phyloP scores from a whole-genome alignment of 2,329 filamentous ascomycete genomes.

The Chaetoscypha palmicola region DNA sequence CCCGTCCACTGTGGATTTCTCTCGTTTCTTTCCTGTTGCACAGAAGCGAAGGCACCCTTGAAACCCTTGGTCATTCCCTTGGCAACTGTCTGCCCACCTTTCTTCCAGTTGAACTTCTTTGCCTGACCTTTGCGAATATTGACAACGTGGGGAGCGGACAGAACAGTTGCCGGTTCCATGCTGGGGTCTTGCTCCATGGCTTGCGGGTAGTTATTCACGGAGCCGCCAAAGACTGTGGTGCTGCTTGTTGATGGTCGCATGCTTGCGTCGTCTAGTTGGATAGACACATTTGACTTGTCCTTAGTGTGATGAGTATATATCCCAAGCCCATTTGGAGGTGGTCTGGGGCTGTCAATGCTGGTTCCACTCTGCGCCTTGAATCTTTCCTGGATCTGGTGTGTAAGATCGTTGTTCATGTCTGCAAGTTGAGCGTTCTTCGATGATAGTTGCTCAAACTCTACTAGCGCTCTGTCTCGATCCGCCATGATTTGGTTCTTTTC shows the following conservation, averaged over 20 bases:
- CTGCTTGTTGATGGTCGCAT: conserved; percentile 37
- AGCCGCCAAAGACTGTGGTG: conserved; percentile 29
- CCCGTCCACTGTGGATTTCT: conserved; percentile 44
- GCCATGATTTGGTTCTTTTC: conserved; percentile 77
- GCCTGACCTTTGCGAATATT: conserved; percentile 85
- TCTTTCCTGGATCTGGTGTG: conserved; percentile 86
- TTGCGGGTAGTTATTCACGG: conserved; percentile 26
- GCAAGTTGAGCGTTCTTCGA: conserved; percentile 90
- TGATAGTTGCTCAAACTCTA: conserved; percentile 92
- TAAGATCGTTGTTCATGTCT: conserved; percentile 91
- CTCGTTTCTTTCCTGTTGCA: conserved; percentile 49
- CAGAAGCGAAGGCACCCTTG: conserved; percentile 69
- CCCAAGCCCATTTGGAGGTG: conserved; percentile 50
- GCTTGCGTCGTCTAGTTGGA: conserved; percentile 28
- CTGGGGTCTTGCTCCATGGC: conserved; percentile 30
- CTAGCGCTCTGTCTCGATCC: conserved; percentile 85
- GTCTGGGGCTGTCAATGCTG: conserved; percentile 37
- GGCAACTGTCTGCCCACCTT: conserved; percentile 85
- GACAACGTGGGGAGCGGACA: conserved; percentile 72
- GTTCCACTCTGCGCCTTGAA: conserved; percentile 70
- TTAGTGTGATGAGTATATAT: conserved; percentile 51
- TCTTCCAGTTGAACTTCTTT: conserved; percentile 99
- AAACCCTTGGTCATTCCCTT: conserved; percentile 93
- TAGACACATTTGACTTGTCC: conserved; percentile 36
- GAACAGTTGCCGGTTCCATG: conserved; percentile 29